Percentiles rank a stretch among this genome's conserved stretches.
Conservation (phyloP, 495 filamentous ascomycete species). For the Penicillium ochrochloron region DNA sequence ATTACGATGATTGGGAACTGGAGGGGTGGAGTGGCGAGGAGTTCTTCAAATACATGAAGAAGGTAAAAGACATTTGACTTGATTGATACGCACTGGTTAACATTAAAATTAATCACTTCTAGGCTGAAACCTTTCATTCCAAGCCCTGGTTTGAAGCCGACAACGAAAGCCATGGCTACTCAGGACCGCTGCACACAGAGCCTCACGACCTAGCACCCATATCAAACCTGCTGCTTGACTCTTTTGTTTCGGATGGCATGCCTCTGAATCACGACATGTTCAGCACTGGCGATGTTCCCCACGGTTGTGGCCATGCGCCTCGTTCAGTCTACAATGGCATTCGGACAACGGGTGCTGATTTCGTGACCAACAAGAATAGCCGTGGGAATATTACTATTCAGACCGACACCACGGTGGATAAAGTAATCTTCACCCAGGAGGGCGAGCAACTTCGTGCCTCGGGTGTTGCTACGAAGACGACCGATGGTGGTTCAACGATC, state of each 20-base stretch:
- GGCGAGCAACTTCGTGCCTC: conserved; percentile 29
- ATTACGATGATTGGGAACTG: conserved; percentile 65
- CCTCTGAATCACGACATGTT: conserved; percentile 56
- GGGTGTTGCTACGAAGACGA: conserved; percentile 29
- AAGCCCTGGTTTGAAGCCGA: conserved; percentile 50
- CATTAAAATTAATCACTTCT: neutral
- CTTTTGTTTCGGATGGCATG: conserved; percentile 50
- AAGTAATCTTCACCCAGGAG: conserved; percentile 31
- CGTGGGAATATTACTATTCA: conserved; percentile 43
- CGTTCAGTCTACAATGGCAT: conserved; percentile 54
- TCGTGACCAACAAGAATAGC: conserved; percentile 44
- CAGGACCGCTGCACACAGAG: conserved; percentile 52
- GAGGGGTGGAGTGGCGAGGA: conserved; percentile 59
- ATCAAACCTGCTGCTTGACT: conserved; percentile 50
- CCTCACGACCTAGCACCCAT: conserved; percentile 57
- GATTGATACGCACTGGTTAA: neutral
- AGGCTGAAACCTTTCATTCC: conserved; percentile 54
- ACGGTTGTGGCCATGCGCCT: conserved; percentile 57
- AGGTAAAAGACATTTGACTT: conserved; percentile 31
- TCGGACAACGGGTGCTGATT: conserved; percentile 55
- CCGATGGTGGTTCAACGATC: conserved; percentile 35
- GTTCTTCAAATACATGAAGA: conserved; percentile 57
- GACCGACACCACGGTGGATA: conserved; percentile 46
- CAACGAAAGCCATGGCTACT: conserved; percentile 44
- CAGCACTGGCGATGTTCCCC: conserved; percentile 47